Percentiles rank a stretch among this genome's conserved stretches.
Evolutionary conservation across 257 asterid genomes (phyloP).

Genomic region (Solanum arcanum): DNA sequence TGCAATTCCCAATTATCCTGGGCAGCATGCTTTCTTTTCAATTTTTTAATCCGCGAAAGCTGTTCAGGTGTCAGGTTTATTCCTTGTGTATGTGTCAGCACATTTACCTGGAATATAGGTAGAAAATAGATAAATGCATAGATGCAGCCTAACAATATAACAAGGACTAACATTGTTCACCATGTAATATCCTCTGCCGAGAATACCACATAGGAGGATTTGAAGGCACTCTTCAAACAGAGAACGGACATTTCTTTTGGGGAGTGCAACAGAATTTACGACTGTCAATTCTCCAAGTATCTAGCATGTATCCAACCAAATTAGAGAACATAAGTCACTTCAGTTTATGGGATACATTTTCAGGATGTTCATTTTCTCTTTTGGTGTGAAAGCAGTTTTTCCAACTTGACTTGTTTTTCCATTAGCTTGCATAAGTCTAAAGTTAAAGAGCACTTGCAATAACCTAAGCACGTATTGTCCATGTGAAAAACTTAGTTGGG

Average conservation of each 20-base stretch:
- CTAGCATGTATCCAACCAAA: not conserved
- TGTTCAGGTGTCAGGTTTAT: slow-evolving; percentile 14
- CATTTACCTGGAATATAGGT: slow-evolving; percentile 54
- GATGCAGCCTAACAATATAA: not conserved
- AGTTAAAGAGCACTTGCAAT: not conserved
- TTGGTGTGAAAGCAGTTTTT: not conserved
- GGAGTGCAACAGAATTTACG: not conserved
- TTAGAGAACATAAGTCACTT: not conserved
- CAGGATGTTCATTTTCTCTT: not conserved
- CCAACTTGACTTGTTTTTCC: not conserved
- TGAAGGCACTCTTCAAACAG: not conserved
- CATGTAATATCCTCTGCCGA: not conserved
- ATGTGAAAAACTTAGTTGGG: not conserved
- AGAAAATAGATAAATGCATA: not conserved
- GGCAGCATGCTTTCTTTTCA: slow-evolving; percentile 31
- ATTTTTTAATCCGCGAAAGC: slow-evolving; percentile 14
- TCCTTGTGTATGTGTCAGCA: slow-evolving; percentile 48
- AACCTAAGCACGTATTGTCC: not conserved
- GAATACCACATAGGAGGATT: not conserved
- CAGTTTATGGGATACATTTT: not conserved
- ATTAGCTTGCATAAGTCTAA: not conserved
- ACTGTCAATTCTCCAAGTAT: not conserved
- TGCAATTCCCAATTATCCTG: slow-evolving; percentile 50
- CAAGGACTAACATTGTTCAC: not conserved
- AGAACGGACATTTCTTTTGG: not conserved